phyloP scores from a whole-genome alignment of 2,329 filamentous ascomycete species.

The Colletotrichum abscissum region DNA sequence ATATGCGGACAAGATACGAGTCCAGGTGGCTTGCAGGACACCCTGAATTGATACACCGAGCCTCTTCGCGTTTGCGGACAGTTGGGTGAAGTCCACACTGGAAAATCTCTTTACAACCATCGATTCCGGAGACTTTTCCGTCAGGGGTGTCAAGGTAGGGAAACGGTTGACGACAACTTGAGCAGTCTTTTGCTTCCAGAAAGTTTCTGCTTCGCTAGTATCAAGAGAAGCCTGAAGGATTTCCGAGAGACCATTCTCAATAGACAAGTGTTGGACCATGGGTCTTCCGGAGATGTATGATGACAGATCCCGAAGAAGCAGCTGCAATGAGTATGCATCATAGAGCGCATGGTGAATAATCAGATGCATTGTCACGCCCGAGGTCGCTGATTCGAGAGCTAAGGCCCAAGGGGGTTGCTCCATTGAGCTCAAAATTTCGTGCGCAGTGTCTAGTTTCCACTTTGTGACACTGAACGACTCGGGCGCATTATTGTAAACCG shows the following conservation, averaged over 20 bases:
- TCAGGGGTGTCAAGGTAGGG: slow-evolving; percentile 77
- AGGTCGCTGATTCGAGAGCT: slow-evolving; percentile 52
- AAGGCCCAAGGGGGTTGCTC: slow-evolving; percentile 73
- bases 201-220: slow-evolving; percentile 53
- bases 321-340: slow-evolving; percentile 79
- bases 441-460: slow-evolving; percentile 51
- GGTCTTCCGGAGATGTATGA: slow-evolving; percentile 39
- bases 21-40: slow-evolving; percentile 82
- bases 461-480: slow-evolving; percentile 44
- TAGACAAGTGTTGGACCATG: slow-evolving; percentile 17
- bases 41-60: slow-evolving; percentile 80
- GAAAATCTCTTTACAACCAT: not conserved
- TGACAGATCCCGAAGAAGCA: slow-evolving; percentile 71
- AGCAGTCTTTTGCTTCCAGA: slow-evolving; percentile 72
- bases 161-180: slow-evolving; percentile 75
- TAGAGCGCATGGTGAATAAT: slow-evolving; percentile 85
- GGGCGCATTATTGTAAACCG: slow-evolving; percentile 18
- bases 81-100: slow-evolving; percentile 48
- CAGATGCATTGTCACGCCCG: slow-evolving; percentile 53
- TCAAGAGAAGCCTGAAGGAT: slow-evolving; percentile 51
- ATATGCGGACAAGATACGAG: slow-evolving; percentile 79
- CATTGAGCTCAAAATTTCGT: slow-evolving; percentile 54
- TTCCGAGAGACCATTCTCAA: slow-evolving; percentile 52
- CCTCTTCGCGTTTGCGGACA: slow-evolving; percentile 67
- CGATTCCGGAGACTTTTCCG: slow-evolving; percentile 38